Base-by-base conservation (phyloP, 371 early-diverging fungal genomes). In the Circinella umbellata region DNA sequence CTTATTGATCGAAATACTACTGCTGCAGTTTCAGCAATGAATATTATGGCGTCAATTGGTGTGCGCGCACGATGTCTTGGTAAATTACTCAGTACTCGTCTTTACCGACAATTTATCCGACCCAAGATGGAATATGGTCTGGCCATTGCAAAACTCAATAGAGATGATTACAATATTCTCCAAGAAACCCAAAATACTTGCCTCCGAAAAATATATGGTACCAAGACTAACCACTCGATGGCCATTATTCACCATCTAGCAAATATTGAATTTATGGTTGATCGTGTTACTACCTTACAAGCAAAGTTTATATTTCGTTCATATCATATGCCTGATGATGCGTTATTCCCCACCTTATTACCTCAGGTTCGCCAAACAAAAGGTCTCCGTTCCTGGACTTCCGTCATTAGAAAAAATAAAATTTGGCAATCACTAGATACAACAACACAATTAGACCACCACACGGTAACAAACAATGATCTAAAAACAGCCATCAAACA, bases 121-220 rank as follows among this genome's bases (percentile, higher is more conserved):
- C 68, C 72, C 7, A 72, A 67, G 42, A 62, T 72, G 49, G 72
- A 72, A 37, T 72, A 72, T 17, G 66, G 66, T 1, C 15, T 65
- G 4, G 66, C 66, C 11, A 54, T 65, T 38, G 54, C 66, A 3
- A 60, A 4, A 4, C 35, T 34, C 15, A 59, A 0, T 15, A 35
- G 35, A 35, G 35, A 13, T 6, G 35, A 59, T 8, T 13, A 4
- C 34, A 20, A 59, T 35, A 3, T 5, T 11, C 49, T 66, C 0
- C 51, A 66, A 55, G 20, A 51, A 9, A 17, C 54, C 0, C 78
- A 74, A 55, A 55, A 68, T 36, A 36, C 8, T 8, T 74, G 74
- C 27, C 51, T 77, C 0, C 62, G 74, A 4, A 64, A 66, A 55
- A 61, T 55, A 4, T 69, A 68, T 13, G 72, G 73, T 17, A 66